phyloP scores from a whole-genome alignment of 768 basidiomycete genomes.

The Macrolepiota fuliginosa region DNA sequence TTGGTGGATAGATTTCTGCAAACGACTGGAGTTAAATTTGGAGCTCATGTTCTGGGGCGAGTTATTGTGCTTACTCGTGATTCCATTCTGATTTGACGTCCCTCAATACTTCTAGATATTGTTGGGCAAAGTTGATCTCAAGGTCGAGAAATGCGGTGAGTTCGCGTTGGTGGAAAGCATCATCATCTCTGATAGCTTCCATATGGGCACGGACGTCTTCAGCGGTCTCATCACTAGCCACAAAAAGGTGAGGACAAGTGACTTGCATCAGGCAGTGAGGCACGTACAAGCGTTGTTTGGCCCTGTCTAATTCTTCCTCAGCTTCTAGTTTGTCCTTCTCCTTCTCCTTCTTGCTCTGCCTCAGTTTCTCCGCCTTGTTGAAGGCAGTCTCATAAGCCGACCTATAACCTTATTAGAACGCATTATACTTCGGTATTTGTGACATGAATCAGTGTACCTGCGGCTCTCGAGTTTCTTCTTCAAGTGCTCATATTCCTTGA shows the following conservation, averaged over 20 bases:
- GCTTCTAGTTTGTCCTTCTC: conserved; percentile 59
- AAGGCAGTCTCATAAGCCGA: conserved; percentile 75
- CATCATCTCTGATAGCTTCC: conserved; percentile 76
- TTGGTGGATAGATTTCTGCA: neutral
- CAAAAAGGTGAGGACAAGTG: conserved; percentile 4
- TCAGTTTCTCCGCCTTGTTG: conserved; percentile 65
- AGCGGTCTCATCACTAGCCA: conserved; percentile 74
- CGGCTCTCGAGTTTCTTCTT: conserved; percentile 88
- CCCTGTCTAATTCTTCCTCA: conserved; percentile 75
- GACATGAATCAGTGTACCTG: conserved; percentile 51
- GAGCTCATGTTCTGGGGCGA: neutral
- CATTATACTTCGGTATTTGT: neutral
- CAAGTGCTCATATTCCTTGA: conserved; percentile 79
- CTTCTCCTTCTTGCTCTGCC: conserved; percentile 77
- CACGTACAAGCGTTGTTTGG: conserved; percentile 70
- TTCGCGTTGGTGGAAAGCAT: conserved; percentile 68
- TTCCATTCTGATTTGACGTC: conserved; percentile 71
- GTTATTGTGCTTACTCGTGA: conserved; percentile 44
- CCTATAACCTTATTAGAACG: conserved; percentile 33
- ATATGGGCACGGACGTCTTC: conserved; percentile 84
- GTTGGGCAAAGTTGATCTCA: conserved; percentile 70
- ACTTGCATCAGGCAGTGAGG: neutral
- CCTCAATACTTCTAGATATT: conserved; percentile 70
- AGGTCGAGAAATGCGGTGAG: conserved; percentile 69
- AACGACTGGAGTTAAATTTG: neutral